A percentile compares a stretch with the other conserved stretches of the same genome.
phyloP scores from a whole-genome alignment of 169 alveolate genomes.

The Plasmodium falciparum region DNA sequence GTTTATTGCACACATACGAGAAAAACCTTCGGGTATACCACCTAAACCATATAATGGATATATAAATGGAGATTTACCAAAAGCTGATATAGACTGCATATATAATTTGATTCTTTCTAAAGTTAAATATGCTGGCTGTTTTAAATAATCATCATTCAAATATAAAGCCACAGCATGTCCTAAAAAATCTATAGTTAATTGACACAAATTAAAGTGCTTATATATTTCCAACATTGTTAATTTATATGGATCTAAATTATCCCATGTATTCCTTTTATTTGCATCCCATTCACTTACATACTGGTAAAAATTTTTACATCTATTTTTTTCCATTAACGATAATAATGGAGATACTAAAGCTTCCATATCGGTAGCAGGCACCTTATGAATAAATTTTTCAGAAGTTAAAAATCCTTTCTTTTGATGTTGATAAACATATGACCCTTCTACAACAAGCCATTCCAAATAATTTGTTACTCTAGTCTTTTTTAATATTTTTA shows the following conservation, averaged over 20 bases:
- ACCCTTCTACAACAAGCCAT: slow-evolving; percentile 98
- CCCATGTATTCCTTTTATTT: slow-evolving; percentile 92
- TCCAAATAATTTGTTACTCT: slow-evolving; percentile 93
- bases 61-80: slow-evolving; percentile 98
- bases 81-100: slow-evolving; percentile 95
- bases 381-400: slow-evolving; percentile 97
- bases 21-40: slow-evolving; percentile 98
- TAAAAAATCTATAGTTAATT: slow-evolving; percentile 97
- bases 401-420: slow-evolving; percentile 94
- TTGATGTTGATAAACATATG: slow-evolving; percentile 97
- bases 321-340: slow-evolving; percentile 97
- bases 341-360: slow-evolving; percentile 96
- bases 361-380: slow-evolving; percentile 98
- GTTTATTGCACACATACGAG: slow-evolving; percentile 96
- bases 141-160: slow-evolving; percentile 93
- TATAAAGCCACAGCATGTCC: slow-evolving; percentile 99
- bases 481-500: slow-evolving; percentile 95
- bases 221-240: slow-evolving; percentile 92
- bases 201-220: slow-evolving; percentile 93
- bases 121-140: slow-evolving; percentile 93
- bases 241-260: slow-evolving; percentile 90
- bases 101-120: slow-evolving; percentile 94
- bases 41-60: slow-evolving; percentile 99
- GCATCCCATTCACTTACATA: slow-evolving; percentile 92
- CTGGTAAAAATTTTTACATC: slow-evolving; percentile 96